Evolutionary conservation across 495 filamentous ascomycete species (phyloP), one percentile per base, ranked within the genome.

Genomic region (Aspergillus ellipticus): DNA sequence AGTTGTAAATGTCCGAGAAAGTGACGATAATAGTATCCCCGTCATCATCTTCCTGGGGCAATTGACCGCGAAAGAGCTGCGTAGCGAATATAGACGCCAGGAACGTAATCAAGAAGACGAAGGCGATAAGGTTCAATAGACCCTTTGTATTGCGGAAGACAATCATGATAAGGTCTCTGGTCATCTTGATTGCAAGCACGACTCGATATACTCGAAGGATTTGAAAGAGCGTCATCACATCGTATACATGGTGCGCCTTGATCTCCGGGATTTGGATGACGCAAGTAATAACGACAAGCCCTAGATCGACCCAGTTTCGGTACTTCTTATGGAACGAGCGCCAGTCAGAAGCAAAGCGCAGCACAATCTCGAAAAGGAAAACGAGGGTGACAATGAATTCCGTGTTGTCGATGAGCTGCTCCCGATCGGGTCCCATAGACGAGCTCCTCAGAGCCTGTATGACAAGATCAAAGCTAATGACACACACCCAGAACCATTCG

Each of bases 71-170:
- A 63, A 97, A 94, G 21, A 97, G 83, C 65, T 99, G 93, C 8
- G 88, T 85, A 24, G 93, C 94, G 61, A 99, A 95, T 42, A 99
- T 94, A 7, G 94, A 86, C 58, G 89, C 88, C 17, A 99, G 79
- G 61, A 95, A 97, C 15, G 92, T 96, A 59, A 97, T 89, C 51
- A 99, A 79, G 71, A 96, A 93, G 59, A 97, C 89, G 67, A 99
- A 99, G 8, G 96, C 77, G 66, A 99, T 94, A 42, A 99, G 76
- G 70, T 99, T 99, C 17, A 89, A 80, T 51, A 99, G 81, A 86
- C 94, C 94, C 31, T 84, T 82, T n/a, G 89, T 84, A 63, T 97
- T 97, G 57, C 95, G 88, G 46, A 97, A 81, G 7, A 97, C 95
- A 37, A 94, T 79, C 54, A 78, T 76, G 61, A 98, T 94, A 39